Conservation (phyloP, 2,329 filamentous ascomycete genomes). For the Clonostachys rhizophaga region DNA sequence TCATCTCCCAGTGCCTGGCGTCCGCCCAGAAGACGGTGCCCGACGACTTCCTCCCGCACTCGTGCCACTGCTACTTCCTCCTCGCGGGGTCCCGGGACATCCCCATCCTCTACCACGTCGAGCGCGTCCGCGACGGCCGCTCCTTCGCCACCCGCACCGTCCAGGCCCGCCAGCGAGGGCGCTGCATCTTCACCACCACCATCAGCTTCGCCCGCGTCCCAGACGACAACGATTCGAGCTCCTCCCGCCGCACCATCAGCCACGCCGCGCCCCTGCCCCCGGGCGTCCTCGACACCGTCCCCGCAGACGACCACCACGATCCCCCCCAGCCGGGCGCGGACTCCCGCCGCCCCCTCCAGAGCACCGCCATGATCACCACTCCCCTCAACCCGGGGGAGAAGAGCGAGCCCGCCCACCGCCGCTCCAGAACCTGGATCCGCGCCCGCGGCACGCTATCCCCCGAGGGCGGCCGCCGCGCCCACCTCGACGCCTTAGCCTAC, state of each 20-base stretch:
- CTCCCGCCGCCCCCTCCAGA: slow-evolving; percentile 39
- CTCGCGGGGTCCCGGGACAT: slow-evolving; percentile 75
- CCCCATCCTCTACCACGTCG: slow-evolving; percentile 91
- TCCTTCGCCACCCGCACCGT: slow-evolving; percentile 91
- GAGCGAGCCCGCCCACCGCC: slow-evolving; percentile 58
- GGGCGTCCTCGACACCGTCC: slow-evolving; percentile 27
- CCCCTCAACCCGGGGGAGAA: slow-evolving; percentile 3
- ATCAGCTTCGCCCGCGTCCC: slow-evolving; percentile 74
- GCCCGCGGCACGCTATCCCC: slow-evolving; percentile 70
- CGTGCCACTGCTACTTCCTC: slow-evolving; percentile 99
- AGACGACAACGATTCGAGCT: slow-evolving; percentile 41
- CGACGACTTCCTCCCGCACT: slow-evolving; percentile 77
- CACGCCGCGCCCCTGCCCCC: slow-evolving; percentile 61
- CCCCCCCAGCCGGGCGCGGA: slow-evolving; percentile 34
- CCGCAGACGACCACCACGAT: slow-evolving; percentile 30
- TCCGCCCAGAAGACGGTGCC: slow-evolving; percentile 88
- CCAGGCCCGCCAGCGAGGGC: slow-evolving; percentile 85
- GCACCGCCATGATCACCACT: slow-evolving; percentile 10
- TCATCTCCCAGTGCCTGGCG: slow-evolving; percentile 86
- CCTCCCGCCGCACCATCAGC: slow-evolving; percentile 38
- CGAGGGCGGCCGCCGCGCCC: slow-evolving; percentile 70
- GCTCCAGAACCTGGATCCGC: slow-evolving; percentile 69
- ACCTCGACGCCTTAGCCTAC: slow-evolving; percentile 86
- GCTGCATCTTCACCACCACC: slow-evolving; percentile 92
- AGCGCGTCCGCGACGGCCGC: slow-evolving; percentile 84